Conservation (phyloP, 78 protist genomes). For the Dictyostelium capitatum region DNA sequence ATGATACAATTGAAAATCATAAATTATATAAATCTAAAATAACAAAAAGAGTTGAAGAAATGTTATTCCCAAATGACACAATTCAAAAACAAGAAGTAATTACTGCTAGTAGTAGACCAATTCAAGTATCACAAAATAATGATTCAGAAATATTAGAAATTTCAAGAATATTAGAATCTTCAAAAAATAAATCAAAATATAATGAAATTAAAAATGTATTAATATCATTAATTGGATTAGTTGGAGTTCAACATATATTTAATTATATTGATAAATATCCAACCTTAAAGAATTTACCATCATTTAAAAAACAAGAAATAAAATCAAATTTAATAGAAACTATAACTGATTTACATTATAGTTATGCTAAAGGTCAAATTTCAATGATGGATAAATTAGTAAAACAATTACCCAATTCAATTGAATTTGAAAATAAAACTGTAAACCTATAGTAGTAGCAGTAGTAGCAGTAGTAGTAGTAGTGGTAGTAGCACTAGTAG, state of each 20-base stretch:
- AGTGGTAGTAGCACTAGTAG: no score
- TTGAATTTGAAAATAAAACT: neutral
- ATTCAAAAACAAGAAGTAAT: neutral
- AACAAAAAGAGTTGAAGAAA: neutral
- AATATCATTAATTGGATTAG: constrained; percentile 4
- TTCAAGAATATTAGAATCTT: neutral
- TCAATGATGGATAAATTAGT: neutral
- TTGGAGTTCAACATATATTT: neutral
- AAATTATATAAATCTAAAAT: neutral
- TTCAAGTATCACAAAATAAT: no score
- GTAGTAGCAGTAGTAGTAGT: no score
- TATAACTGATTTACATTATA: neutral
- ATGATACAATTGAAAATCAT: neutral
- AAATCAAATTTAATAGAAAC: neutral
- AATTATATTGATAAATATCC: neutral
- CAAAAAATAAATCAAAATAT: neutral
- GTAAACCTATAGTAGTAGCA: no score
- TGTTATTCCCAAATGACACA: neutral
- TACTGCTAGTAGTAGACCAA: neutral
- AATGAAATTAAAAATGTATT: neutral
- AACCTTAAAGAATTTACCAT: neutral
- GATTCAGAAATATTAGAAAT: neutral
- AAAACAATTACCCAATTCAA: neutral
- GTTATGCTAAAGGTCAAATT: neutral
- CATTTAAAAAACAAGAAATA: neutral